Conservation (phyloP, 1,139 yeast species). For the Waltiozyma sp. region DNA sequence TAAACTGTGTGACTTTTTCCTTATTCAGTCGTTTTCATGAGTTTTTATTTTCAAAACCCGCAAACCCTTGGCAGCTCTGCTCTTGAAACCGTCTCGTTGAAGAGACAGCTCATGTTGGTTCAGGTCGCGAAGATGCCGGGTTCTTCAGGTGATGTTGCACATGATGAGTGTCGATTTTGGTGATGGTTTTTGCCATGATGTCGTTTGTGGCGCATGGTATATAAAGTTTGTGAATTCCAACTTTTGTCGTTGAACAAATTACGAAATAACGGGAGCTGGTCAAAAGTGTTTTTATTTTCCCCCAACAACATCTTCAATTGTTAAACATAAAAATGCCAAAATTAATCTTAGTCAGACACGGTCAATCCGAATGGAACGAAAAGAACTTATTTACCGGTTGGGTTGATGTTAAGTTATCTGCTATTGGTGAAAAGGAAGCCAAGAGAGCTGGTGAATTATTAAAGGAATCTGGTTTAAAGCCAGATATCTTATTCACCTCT, state of each 20-base stretch:
- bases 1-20: no score
- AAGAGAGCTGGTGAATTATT: constrained; percentile 87
- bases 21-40: no score
- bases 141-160: constrained; percentile 1
- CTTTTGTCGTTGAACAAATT: not conserved
- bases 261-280: not conserved
- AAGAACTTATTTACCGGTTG: constrained; percentile 98
- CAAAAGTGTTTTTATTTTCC: not conserved
- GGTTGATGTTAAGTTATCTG: constrained; percentile 90
- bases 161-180: not conserved
- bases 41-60: no score
- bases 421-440: constrained; percentile 83
- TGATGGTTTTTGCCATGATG: no score
- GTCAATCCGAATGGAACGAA: constrained; percentile 98
- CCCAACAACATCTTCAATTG: not conserved
- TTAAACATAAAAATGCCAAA: constrained; percentile 37
- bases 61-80: no score
- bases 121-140: not conserved
- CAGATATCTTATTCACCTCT: constrained; percentile 87
- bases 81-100: no score
- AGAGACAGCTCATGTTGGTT: not conserved
- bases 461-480: constrained; percentile 75
- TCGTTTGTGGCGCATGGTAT: not conserved
- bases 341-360: constrained; percentile 87
- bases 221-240: not conserved